Base-by-base conservation (phyloP, 2,329 filamentous ascomycete species). In the Hymenoscyphus fraxineus region DNA sequence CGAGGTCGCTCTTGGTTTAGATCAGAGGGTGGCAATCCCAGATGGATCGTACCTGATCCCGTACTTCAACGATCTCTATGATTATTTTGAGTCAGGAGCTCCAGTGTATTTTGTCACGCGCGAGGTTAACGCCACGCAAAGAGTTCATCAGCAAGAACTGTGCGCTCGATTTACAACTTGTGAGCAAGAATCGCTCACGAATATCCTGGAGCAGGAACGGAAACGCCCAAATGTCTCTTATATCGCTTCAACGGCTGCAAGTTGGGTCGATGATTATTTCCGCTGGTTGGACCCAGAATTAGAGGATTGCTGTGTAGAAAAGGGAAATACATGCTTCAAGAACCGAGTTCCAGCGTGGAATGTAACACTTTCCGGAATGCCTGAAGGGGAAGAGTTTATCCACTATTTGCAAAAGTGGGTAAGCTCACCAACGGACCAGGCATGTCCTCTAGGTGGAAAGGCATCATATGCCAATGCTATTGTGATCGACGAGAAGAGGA, bases 201-300 rank as follows among this genome's bases (percentile, higher is more conserved):
- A 97, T 73, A 88, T 97, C 1, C 82, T 99, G 4, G 96, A 99
- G 75, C 91, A 95, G 70, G 96, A 99, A 78, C 88, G 95, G 12
- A 98, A 97, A 79, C 87, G 95, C 44, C 85, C 93, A 0, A 86
- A 96, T 6, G 82, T 94, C 1, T 97, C 93, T 0, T 98, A 93
- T 76, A 92, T 99, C 69, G 85, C 92, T 6, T 88, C 93, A 10
- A 90, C 93, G 0, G 88, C 94, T 0, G 95, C 96, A 2, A 97
- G 91, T 76, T 99, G 95, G 95, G 85, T 99, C 19, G 95, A 99
- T 69, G 95, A 99, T 75, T 98, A 92, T 78, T 92, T 98, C 78
- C 84, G 92, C 65, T 99, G 95, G 94, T 81, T 98, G n/a, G 96
- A 98, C 71, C 95, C 95, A 0, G 44, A 60, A 1, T 15, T 51